Percentiles rank a stretch among this genome's conserved stretches.
These are phyloP conservation scores for Uronychia setigera DNA, from an alignment of 73 alveolate genomes.

Conservation along the genomic window DNA sequence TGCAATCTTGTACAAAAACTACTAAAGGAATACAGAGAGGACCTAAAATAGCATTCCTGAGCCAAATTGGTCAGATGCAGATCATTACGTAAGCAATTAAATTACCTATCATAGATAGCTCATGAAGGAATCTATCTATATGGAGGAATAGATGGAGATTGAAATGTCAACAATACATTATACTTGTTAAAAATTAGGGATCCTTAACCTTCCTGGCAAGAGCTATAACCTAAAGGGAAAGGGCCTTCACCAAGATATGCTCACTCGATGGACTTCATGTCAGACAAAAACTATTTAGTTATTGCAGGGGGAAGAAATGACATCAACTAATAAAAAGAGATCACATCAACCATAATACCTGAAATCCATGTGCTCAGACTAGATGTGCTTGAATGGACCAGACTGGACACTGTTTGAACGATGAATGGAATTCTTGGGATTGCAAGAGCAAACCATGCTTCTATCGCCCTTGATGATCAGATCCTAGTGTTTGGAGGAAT, in stretches of 20 bases:
- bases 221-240: slow-evolving; percentile 78
- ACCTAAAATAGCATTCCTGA: neutral
- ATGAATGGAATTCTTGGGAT: neutral
- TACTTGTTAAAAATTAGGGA: slow-evolving; percentile 68
- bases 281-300: slow-evolving; percentile 71
- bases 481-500: neutral
- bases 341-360: neutral
- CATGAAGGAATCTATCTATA: slow-evolving; percentile 85
- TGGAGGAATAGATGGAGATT: slow-evolving; percentile 86
- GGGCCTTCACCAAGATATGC: slow-evolving; percentile 84
- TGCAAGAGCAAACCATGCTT: neutral
- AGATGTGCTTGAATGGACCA: neutral
- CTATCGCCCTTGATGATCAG: neutral
- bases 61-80: neutral
- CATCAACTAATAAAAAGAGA: neutral
- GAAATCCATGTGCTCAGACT: neutral
- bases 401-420: neutral
- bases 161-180: slow-evolving; percentile 72
- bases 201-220: slow-evolving; percentile 24
- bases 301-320: slow-evolving; percentile 94
- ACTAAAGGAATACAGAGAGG: neutral
- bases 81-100: neutral
- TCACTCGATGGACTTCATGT: slow-evolving; percentile 81
- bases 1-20: neutral
- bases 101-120: neutral